Conservation (phyloP, 2,329 filamentous ascomycete genomes). For the Aspergillus pseudoglaucus region DNA sequence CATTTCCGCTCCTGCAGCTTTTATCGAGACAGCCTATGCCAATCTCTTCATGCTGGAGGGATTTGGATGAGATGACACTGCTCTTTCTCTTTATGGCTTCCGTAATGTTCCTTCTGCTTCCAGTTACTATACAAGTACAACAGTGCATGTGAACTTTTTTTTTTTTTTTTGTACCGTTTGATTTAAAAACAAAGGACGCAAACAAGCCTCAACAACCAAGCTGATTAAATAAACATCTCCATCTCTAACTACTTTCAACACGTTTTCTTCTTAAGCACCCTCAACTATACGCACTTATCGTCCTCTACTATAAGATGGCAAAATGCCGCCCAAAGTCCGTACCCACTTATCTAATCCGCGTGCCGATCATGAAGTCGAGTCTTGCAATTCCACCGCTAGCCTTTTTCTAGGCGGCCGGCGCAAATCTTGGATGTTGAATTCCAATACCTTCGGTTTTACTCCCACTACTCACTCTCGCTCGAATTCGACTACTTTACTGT, state of each 20-base stretch:
- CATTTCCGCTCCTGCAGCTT: too few species aligned
- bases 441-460: background rate
- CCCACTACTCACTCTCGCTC: background rate
- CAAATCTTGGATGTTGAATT: constrained; percentile 35
- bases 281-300: constrained; percentile 1
- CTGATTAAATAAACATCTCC: background rate
- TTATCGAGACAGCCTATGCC: too few species aligned
- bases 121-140: background rate
- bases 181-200: background rate
- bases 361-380: constrained; percentile 15
- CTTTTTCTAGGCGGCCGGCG: constrained; percentile 33
- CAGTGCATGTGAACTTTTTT: background rate
- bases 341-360: constrained; percentile 7
- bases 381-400: constrained; percentile 35
- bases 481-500: background rate
- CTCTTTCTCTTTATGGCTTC: background rate
- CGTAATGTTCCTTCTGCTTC: background rate
- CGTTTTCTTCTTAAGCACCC: constrained; percentile 31
- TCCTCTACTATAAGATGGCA: constrained; percentile 3
- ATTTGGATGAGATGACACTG: background rate
- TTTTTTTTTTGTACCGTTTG: background rate
- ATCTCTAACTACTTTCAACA: background rate
- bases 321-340: constrained; percentile 2
- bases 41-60: too few species aligned
- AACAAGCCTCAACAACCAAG: background rate